Base-by-base conservation (phyloP, 2,329 filamentous ascomycete species). In the Hymenoscyphus infarciens region DNA sequence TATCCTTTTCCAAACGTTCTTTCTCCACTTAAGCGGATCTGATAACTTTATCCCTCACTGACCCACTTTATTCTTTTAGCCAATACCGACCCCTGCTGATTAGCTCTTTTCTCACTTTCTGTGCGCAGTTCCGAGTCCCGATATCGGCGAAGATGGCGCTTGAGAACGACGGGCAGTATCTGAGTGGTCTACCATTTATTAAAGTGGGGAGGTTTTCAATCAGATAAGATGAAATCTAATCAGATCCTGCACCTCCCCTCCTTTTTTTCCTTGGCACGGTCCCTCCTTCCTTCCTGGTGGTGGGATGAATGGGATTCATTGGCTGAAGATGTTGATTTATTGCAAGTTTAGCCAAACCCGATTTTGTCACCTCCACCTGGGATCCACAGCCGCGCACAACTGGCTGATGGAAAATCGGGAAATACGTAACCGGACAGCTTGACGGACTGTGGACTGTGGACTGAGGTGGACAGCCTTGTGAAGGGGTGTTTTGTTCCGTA, bases 201-300 rank as follows among this genome's bases (percentile, higher is more conserved):
- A 19, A 13, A 31, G 38, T 33, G 38, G 57, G 5, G 10, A 31
- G 13, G 15, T 3, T 39, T 39, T 25, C n/a, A 42, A 59, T 59
- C 57, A 49, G 57, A 59, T 59, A 59, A 59, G 57, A 59, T 59
- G 57, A 52, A 38, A 57, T 59, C 57, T 59, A 31, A 59, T 59
- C 39, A 59, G 57, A 59, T 59, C 57, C 35, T 58, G 56, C 56
- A 57, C 13, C 16, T 25, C 22, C 31, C 31, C 56, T n/a, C 31
- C 19, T 15, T 38, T 27, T 11, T 33, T 10, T 2, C n/a, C 57
- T 49, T 59, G 38, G 57, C 38, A 19, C 5, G 25, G 39, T 16
- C 19, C 10, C n/a, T 52, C 25, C 39, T 59, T 42, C 39, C 57
- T 49, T 22, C 15, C 42, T 22, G 42, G 42, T 49, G 42, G 13